Base-by-base conservation (phyloP, 371 early-diverging fungal species). In the Mortierella sp. region DNA sequence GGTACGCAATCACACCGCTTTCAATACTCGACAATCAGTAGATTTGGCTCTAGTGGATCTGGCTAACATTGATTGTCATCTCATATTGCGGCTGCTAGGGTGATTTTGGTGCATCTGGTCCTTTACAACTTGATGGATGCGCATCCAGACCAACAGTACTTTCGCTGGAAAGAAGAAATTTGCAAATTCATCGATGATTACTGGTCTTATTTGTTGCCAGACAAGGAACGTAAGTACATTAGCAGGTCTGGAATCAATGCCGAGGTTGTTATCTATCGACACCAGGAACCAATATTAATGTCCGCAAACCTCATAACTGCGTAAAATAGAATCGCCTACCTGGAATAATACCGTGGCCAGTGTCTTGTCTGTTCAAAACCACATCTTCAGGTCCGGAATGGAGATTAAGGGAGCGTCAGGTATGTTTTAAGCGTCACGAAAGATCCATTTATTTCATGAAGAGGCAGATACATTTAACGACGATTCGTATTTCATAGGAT, bases 101-200 rank as follows among this genome's bases (percentile, higher is more conserved):
- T 93, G 14, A 87, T 90, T 14, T 89, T 93, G 35, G 92, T 95
- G 12, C 93, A 94, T 62, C 75, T 94, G 32, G 91, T 92, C 5
- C 84, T 96, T 43, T 95, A 93, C 84, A 92, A 94, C 65, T 69
- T 96, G 40, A 89, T 91, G 64, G 80, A 84, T 18, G 78, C 83
- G 1, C 86, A 92, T 62, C 88, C 90, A 6, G 90, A 89, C 1
- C 92, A 89, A 47, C 87, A 87, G 66, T 95, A 89, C 75, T 93
- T 95, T 83, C 88, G 92, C 16, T 95, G 93, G 93, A 93, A 91
- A 70, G 94, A 94, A 54, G 93, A 94, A 67, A 91, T 96, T 5
- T 95, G 96, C 85, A 87, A 87, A 9, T 94, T 93, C 49, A 92
- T 95, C 65, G 92, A 91, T 69, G 88, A 89, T 5, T 86, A 95